Evolutionary conservation across 192 early-diverging fungal genomes (phyloP).

Genomic region (Podila clonocystis): DNA sequence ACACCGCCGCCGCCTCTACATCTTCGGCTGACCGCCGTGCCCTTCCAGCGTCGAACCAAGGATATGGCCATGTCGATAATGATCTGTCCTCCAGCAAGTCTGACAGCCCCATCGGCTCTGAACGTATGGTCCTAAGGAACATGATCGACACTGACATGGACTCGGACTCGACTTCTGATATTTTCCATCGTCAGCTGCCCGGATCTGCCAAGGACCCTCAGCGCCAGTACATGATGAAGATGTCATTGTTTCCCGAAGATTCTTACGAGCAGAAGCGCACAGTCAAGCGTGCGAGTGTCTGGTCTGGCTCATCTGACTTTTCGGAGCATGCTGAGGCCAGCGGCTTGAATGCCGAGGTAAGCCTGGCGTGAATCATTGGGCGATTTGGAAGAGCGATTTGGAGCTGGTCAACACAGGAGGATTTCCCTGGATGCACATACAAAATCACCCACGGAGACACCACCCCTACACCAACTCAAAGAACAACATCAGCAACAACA

Average conservation of each 20-base stretch:
- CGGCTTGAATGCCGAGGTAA: constrained; percentile 50
- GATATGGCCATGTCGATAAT: not conserved
- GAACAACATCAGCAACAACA: not conserved
- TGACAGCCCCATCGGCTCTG: not conserved
- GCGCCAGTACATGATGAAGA: constrained; percentile 34
- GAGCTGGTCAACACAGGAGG: not conserved
- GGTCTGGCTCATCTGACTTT: constrained; percentile 31
- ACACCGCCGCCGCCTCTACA: constrained; percentile 1
- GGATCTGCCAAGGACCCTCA: constrained; percentile 25
- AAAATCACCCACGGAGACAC: not conserved
- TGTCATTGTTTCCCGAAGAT: constrained; percentile 20
- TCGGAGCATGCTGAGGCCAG: constrained; percentile 10
- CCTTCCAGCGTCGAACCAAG: not conserved
- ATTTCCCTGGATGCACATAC: no score
- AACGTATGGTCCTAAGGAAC: not conserved
- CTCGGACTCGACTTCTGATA: not conserved
- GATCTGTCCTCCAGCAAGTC: not conserved
- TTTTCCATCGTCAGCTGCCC: constrained; percentile 4
- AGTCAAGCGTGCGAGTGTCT: constrained; percentile 28
- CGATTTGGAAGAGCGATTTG: not conserved
- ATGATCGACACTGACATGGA: not conserved
- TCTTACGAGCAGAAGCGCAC: constrained; percentile 9
- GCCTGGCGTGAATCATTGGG: constrained; percentile 27
- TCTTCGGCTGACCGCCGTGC: not conserved
- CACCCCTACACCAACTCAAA: not conserved